Conservation (phyloP, 2,329 filamentous ascomycete genomes). For the Cladosporium sphaerospermum region DNA sequence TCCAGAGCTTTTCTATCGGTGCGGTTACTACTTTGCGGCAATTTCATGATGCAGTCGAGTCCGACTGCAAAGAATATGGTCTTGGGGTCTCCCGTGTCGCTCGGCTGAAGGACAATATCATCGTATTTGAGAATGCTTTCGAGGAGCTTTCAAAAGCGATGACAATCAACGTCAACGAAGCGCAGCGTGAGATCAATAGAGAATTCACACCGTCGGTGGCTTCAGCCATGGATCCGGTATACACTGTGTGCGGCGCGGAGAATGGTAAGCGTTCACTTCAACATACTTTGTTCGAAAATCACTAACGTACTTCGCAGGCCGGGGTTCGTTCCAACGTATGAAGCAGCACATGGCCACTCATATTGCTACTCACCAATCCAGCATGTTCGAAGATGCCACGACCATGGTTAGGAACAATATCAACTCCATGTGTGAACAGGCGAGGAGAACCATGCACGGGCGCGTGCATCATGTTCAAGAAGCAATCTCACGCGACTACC, state of each 20-base stretch:
- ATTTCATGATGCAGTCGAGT: constrained; percentile 41
- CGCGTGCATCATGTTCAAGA: constrained; percentile 40
- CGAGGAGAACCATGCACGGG: constrained; percentile 39
- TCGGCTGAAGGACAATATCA: constrained; percentile 38
- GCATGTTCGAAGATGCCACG: constrained; percentile 47
- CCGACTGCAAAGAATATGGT: constrained; percentile 34
- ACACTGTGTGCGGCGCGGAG: constrained; percentile 41
- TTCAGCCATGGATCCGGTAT: constrained; percentile 41
- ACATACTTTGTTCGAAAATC: constrained; percentile 22
- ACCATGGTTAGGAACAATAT: constrained; percentile 38
- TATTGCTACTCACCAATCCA: constrained; percentile 34
- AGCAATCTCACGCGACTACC: constrained; percentile 34
- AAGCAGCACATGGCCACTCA: constrained; percentile 44
- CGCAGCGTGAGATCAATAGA: constrained; percentile 49
- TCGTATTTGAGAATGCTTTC: constrained; percentile 38
- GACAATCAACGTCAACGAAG: constrained; percentile 34
- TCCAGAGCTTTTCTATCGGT: constrained; percentile 32
- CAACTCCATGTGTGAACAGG: constrained; percentile 36
- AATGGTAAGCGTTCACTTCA: constrained; percentile 17
- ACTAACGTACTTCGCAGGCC: constrained; percentile 15
- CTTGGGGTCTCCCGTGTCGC: constrained; percentile 35
- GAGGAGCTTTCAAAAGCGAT: constrained; percentile 31
- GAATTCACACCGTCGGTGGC: constrained; percentile 47
- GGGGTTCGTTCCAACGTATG: constrained; percentile 47
- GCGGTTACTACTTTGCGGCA: constrained; percentile 29